phyloP scores from a whole-genome alignment of 202 grass and related monocot species.

The Setaria italica region DNA sequence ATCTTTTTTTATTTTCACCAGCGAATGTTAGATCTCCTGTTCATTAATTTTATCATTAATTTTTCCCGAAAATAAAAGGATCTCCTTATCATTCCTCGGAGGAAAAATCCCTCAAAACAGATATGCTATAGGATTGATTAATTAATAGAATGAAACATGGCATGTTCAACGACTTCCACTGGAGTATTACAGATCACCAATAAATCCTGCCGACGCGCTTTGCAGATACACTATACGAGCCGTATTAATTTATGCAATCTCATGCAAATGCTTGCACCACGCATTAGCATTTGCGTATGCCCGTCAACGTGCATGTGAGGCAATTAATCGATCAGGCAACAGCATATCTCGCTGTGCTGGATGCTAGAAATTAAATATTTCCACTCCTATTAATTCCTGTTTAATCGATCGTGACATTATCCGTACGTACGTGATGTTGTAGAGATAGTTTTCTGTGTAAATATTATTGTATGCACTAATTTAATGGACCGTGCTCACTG shows the following conservation, averaged over 20 bases:
- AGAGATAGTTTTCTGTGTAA: background rate
- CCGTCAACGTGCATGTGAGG: slow-evolving; percentile 41
- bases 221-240: background rate
- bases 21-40: background rate
- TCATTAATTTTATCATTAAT: background rate
- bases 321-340: slow-evolving; percentile 23
- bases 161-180: slow-evolving; percentile 15
- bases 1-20: background rate
- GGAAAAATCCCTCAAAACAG: background rate
- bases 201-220: slow-evolving; percentile 30
- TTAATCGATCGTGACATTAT: background rate
- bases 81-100: background rate
- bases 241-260: background rate
- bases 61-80: background rate
- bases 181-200: background rate
- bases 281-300: background rate
- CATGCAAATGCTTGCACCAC: background rate
- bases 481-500: slow-evolving; percentile 10
- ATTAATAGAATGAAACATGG: slow-evolving; percentile 15
- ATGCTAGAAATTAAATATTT: background rate
- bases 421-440: background rate
- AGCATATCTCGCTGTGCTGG: slow-evolving; percentile 18
- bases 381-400: background rate
- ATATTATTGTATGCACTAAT: background rate
- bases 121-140: background rate